phyloP scores from a whole-genome alignment of 352 stramenopile genomes.

The Phytophthora multivora region DNA sequence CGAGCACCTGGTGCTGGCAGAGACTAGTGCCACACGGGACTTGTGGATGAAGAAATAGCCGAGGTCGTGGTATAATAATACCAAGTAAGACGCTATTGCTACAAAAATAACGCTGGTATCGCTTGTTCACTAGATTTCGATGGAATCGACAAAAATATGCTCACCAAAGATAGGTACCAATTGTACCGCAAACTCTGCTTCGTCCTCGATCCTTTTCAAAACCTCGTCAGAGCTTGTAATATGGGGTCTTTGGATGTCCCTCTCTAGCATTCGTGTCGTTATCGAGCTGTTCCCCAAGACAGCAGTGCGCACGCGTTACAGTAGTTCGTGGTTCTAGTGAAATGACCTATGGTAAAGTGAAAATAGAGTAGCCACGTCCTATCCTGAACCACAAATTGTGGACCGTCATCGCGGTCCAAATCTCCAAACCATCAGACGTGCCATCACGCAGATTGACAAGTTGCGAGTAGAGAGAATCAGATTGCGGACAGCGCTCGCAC shows the following conservation, averaged over 20 bases:
- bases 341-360: not conserved
- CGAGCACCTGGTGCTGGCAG: conserved; percentile 24
- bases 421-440: not conserved
- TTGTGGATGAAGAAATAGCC: conserved; percentile 12
- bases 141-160: not conserved
- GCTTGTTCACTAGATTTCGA: not conserved
- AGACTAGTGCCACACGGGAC: conserved; percentile 11
- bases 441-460: not conserved
- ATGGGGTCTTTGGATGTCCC: too few species aligned
- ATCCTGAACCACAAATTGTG: too few species aligned
- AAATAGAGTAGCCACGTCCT: not conserved
- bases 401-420: not conserved
- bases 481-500: not conserved
- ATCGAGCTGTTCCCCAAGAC: too few species aligned
- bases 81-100: not conserved
- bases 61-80: conserved; percentile 31
- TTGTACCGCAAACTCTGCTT: too few species aligned
- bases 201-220: too few species aligned
- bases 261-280: too few species aligned
- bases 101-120: conserved; percentile 1
- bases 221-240: too few species aligned
- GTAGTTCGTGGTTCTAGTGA: not conserved
- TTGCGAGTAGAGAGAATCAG: not conserved
- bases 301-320: not conserved
- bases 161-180: conserved; percentile 1